Base-by-base conservation (phyloP, 2,329 filamentous ascomycete species). In the Onygenales sp. region DNA sequence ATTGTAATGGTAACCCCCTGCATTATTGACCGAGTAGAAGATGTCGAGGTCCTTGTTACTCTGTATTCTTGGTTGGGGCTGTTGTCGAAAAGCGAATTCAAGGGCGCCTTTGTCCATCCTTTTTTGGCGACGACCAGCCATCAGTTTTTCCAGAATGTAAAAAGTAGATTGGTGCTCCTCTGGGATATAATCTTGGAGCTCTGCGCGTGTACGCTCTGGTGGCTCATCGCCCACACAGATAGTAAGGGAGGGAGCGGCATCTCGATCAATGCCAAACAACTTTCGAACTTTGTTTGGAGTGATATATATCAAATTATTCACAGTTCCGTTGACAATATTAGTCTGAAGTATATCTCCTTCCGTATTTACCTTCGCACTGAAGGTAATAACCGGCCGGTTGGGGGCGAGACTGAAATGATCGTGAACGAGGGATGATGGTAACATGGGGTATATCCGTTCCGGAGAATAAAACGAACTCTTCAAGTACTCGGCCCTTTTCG, bases 381-480 rank as follows among this genome's bases (percentile, higher is more conserved):
- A 80, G 0, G 82, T 85, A 34, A 85, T 65, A 11, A 76, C 77
- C 2, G 81, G 80, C n/a, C 79, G 73, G 43, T 77, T 67, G 6
- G 65, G 65, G 2, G 64, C 71, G 47, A 85, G 67, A 63, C 79
- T 82, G 64, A 84, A 80, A 54, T 77, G 64, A 1, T 63, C 61
- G n/a, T 75, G 67, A 0, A 77, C 74, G 6, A 77, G 61, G 62
- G 70, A 71, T 2, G 63, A 63, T 1, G 80, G 79, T 14, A 85
- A 60, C 77, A 85, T 83, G 8, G 77, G 75, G 58, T 78, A 82
- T 6, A 73, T 69, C 34, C 73, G 67, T 57, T 83, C 78, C 0
- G 79, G 79, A 5, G 64, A 59, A 57, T 76, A 85, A 6, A 81
- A 70, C 0, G 76, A 78, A 60, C 77, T 69, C 4, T 74, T 72